Conservation (phyloP, 495 filamentous ascomycete species). For the Glarea lozoyensis region DNA sequence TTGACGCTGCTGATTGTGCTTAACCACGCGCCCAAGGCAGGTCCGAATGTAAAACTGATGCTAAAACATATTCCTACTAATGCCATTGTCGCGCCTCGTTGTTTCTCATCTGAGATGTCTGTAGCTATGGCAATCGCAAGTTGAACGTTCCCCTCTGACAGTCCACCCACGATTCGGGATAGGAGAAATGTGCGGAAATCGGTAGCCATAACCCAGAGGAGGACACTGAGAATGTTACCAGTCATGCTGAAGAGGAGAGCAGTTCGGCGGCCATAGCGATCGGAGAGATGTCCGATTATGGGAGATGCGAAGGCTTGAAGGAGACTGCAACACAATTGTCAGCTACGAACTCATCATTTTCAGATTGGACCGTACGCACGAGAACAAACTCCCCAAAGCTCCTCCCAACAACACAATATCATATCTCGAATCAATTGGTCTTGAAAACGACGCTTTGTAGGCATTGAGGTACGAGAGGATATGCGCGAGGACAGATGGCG, state of each 20-base stretch:
- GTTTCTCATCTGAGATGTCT: constrained; percentile 78
- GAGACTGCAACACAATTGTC: constrained; percentile 29
- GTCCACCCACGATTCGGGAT: constrained; percentile 80
- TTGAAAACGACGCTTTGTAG: constrained; percentile 90
- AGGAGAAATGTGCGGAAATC: constrained; percentile 95
- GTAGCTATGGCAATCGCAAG: constrained; percentile 94
- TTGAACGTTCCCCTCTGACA: constrained; percentile 97
- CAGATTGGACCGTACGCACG: constrained; percentile 12
- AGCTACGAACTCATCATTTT: background rate
- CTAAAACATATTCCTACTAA: constrained; percentile 94
- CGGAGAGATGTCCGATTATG: constrained; percentile 79
- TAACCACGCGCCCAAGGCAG: constrained; percentile 79
- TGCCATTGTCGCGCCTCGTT: constrained; percentile 85
- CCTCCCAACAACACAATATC: constrained; percentile 96
- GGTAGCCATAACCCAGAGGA: constrained; percentile 75
- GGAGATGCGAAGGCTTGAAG: constrained; percentile 91
- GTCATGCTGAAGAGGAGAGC: constrained; percentile 88
- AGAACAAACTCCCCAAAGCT: constrained; percentile 51
- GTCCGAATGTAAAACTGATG: constrained; percentile 94
- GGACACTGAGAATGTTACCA: constrained; percentile 88
- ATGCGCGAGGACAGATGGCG: constrained; percentile 58
- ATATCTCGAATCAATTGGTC: constrained; percentile 90
- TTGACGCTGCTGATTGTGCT: constrained; percentile 64
- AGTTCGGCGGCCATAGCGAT: constrained; percentile 78
- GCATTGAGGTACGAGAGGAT: constrained; percentile 80